Evolutionary conservation across 179 eudicot genomes (phyloP), one percentile per base, ranked within the genome.

Genomic region (Camellia oleifera): DNA sequence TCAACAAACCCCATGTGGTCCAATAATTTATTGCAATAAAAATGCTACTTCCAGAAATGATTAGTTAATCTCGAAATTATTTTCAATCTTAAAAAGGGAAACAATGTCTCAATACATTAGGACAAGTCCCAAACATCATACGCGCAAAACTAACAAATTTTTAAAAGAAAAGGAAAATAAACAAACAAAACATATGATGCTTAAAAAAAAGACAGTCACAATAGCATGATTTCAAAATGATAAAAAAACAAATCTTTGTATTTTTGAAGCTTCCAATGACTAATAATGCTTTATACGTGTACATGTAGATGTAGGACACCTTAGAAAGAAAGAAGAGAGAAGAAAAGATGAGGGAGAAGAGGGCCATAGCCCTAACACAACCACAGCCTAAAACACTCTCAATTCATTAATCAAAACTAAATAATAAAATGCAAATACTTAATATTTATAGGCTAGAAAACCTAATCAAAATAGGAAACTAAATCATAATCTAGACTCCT

Each of bases 251-350:
- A 54, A 17, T 74, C 32, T 32, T 15, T 32, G 15, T 14, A 48
- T 18, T 71, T 71, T 48, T 70, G 13, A 54, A 54, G 77, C 77
- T 56, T 52, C 58, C 42, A 72, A 57, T 71, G 50, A 50, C 42
- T 52, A 72, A 11, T 10, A 23, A 52, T 18, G n/a, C 76, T 74
- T 74, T 57, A 15, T 42, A 15, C 7, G 32, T 32, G 61, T 4
- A 48, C 7, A 48, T 32, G 40, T 32, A 32, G 40, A 32, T 32
- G 40, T 32, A 32, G 40, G 40, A 32, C 40, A 32, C 40, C 40
- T 32, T 32, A 32, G 40, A 32, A 32, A 32, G 40, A 32, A 32
- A 32, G 40, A 32, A 32, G 40, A 32, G 40, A 32, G 40, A 32
- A 32, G 40, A 32, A 32, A 0, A 32, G 40, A 32, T 32, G 40